phyloP scores from a whole-genome alignment of 164 flowering plant genomes.

The Magnolia kwangsiensis region DNA sequence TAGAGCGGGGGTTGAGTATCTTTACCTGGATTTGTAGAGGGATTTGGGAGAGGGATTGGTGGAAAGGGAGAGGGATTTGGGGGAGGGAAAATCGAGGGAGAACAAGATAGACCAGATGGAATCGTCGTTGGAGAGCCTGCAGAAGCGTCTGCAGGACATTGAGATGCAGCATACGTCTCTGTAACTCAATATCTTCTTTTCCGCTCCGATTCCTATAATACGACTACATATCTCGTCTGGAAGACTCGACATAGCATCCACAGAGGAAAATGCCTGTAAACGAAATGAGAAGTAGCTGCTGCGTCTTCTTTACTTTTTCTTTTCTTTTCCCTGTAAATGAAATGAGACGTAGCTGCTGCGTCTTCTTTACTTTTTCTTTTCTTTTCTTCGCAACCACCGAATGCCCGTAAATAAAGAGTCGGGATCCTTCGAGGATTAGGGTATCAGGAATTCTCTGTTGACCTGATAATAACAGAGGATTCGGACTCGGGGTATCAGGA shows the following conservation, averaged over 20 bases:
- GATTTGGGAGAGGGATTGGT: constrained; percentile 18
- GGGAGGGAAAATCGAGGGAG: constrained; percentile 41
- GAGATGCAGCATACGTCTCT: constrained; percentile 60
- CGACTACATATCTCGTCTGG: constrained; percentile 69
- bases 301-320: too few relatives aligned
- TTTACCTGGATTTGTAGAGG: constrained; percentile 39
- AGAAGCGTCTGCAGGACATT: constrained; percentile 49
- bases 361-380: too few relatives aligned
- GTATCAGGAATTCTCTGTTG: too few relatives aligned
- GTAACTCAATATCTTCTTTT: constrained; percentile 22
- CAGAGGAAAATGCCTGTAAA: too few relatives aligned
- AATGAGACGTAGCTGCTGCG: too few relatives aligned
- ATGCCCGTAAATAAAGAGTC: too few relatives aligned
- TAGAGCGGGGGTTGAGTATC: neutral
- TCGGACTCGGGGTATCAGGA: too few relatives aligned
- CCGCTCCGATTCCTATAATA: constrained; percentile 46
- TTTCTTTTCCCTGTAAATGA: too few relatives aligned
- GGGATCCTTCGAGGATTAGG: too few relatives aligned
- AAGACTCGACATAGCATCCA: constrained; percentile 16
- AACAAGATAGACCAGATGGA: constrained; percentile 52
- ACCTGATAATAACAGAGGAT: too few relatives aligned
- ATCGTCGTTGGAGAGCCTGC: constrained; percentile 42
- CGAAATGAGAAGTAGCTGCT: too few relatives aligned
- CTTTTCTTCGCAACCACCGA: too few relatives aligned
- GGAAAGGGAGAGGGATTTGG: neutral